Conservation (phyloP, 176 grass and related monocot genomes). For the Lolium perenne region DNA sequence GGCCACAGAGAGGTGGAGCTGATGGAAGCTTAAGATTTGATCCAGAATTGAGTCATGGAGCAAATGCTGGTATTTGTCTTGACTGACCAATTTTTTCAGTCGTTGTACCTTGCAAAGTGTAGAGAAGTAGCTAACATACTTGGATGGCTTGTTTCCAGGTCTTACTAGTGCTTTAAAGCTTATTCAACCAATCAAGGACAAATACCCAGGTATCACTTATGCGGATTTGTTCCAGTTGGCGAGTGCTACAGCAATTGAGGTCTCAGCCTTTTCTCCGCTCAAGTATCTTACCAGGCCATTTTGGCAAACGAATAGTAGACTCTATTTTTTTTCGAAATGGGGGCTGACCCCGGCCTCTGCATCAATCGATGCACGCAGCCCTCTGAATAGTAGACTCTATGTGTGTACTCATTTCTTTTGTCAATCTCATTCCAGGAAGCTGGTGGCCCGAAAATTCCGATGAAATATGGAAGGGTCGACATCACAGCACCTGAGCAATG, state of each 20-base stretch:
- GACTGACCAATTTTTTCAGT: not conserved
- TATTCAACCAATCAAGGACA: conserved; percentile 89
- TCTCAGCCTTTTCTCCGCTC: conserved; percentile 41
- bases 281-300: not conserved
- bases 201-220: conserved; percentile 79
- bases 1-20: conserved; percentile 87
- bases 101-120: not conserved
- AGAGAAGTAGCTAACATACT: not conserved
- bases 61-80: conserved; percentile 77
- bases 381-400: not conserved
- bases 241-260: conserved; percentile 98
- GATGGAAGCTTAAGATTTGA: conserved; percentile 94
- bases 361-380: no score
- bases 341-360: no score
- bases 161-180: conserved; percentile 83
- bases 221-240: conserved; percentile 95
- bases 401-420: not conserved
- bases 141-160: conserved; percentile 46
- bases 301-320: not conserved
- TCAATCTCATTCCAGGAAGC: conserved; percentile 69
- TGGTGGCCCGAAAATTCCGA: conserved; percentile 86
- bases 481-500: conserved; percentile 82
- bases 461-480: conserved; percentile 93
- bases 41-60: conserved; percentile 84
- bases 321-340: no score